phyloP scores from a whole-genome alignment of 495 filamentous ascomycete species.

The Cetradonia linearis region DNA sequence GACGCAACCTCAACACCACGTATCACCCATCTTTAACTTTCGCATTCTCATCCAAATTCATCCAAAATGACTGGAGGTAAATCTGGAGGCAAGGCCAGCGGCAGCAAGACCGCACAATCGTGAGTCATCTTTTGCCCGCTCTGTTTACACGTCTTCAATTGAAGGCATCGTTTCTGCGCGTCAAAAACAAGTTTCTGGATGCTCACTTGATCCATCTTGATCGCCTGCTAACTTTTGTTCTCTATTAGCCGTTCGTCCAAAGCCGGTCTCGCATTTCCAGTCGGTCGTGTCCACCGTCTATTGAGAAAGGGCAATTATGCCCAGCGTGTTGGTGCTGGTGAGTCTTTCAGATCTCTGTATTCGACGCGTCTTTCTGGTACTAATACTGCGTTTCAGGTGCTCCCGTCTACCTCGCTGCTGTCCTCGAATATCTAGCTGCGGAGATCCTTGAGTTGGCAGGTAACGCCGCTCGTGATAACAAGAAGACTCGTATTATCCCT shows the following conservation, averaged over 20 bases:
- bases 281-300: slow-evolving; percentile 99
- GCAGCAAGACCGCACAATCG: slow-evolving; percentile 96
- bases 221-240: background rate
- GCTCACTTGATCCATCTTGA: background rate
- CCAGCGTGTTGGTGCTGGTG: slow-evolving; percentile 96
- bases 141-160: slow-evolving; percentile 19
- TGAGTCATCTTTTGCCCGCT: slow-evolving; percentile 42
- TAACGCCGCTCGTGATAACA: slow-evolving; percentile 98
- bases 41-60: slow-evolving; percentile 32
- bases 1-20: slow-evolving; percentile 25
- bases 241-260: slow-evolving; percentile 90
- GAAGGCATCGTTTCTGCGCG: background rate
- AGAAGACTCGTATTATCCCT: slow-evolving; percentile 99
- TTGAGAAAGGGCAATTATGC: slow-evolving; percentile 99
- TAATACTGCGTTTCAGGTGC: slow-evolving; percentile 50
- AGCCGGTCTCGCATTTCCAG: slow-evolving; percentile 97
- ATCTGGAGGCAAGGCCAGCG: slow-evolving; percentile 96
- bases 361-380: slow-evolving; percentile 13
- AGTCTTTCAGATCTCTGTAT: slow-evolving; percentile 24
- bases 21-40: slow-evolving; percentile 23
- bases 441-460: slow-evolving; percentile 97
- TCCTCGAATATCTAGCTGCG: slow-evolving; percentile 95
- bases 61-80: slow-evolving; percentile 98
- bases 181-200: background rate
- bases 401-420: slow-evolving; percentile 94